Percentiles rank a stretch among this genome's conserved stretches.
Evolutionary conservation across 2,329 filamentous ascomycete species (phyloP).

Genomic region (Talaromyces amestolkiae): DNA sequence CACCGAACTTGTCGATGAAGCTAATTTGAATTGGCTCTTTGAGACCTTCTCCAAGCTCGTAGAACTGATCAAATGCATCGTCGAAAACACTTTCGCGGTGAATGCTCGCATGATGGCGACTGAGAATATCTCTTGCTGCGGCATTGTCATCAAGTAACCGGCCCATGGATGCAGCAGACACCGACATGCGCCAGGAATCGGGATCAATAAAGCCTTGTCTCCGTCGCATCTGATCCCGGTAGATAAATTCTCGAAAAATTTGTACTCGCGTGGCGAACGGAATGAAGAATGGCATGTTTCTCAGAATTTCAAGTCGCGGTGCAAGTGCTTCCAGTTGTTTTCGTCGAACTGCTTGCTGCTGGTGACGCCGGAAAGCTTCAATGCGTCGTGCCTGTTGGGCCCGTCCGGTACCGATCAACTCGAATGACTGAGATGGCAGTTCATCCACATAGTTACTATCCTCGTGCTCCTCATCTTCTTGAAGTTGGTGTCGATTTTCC

Average conservation of each 20-base stretch:
- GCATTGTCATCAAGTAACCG: constrained; percentile 41
- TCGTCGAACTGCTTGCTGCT: constrained; percentile 65
- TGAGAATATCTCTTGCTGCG: constrained; percentile 41
- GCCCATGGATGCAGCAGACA: constrained; percentile 47
- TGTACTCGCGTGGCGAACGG: constrained; percentile 88
- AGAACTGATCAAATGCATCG: constrained; percentile 83
- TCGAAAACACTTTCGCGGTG: constrained; percentile 75
- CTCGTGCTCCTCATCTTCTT: constrained; percentile 61
- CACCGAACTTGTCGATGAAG: constrained; percentile 87
- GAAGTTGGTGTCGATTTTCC: constrained; percentile 67
- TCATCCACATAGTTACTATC: constrained; percentile 46
- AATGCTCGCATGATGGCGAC: constrained; percentile 74
- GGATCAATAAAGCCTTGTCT: constrained; percentile 68
- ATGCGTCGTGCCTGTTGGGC: constrained; percentile 62
- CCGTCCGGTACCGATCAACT: constrained; percentile 56
- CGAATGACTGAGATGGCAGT: constrained; percentile 33
- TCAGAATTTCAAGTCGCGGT: constrained; percentile 82
- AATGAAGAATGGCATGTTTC: constrained; percentile 96
- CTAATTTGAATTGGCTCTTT: constrained; percentile 97
- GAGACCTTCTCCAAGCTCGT: constrained; percentile 71
- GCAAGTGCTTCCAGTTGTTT: constrained; percentile 75
- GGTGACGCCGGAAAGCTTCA: constrained; percentile 62
- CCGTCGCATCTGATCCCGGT: constrained; percentile 72
- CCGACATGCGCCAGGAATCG: constrained; percentile 68
- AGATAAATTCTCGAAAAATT: constrained; percentile 91